Base-by-base conservation (phyloP, 371 early-diverging fungal species). In the Thermomucor indicae-seudaticae region DNA sequence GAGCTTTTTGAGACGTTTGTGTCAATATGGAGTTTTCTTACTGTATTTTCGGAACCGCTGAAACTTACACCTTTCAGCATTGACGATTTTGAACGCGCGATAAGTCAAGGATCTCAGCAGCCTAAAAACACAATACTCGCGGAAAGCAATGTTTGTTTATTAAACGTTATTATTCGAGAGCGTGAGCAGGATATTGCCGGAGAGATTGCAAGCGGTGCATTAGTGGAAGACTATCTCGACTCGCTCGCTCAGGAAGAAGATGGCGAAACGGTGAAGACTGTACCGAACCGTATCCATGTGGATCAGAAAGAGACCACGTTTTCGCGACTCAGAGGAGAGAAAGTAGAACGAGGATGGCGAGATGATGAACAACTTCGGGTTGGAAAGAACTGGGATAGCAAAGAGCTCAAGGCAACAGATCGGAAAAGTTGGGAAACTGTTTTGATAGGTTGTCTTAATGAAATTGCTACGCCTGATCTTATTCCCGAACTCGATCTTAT, bases 111-210 rank as follows among this genome's bases (percentile, higher is more conserved):
- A 6, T 38, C 57, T 10, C 51, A 56, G 16, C 60, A 63, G 34
- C 14, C 53, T 14, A 70, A 65, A 54, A 54, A 65, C 10, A 58
- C 61, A 0, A 49, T 72, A 4, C 27, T 68, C 14, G 57, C 63
- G 3, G 70, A 72, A 43, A 66, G 63, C 43, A 62, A 62, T 19
- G 51, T 59, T 0, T 46, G 61, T 47, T 24, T 77, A 29, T 39
- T 72, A 14, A 77, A 77, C 50, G 64, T 71, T 3, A 69, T 77
- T 11, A 71, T 77, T 16, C 55, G 38, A n/a, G 77, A 77, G 51
- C 68, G 77, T 11, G 64, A 63, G 6, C 59, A 70, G 19, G 68
- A 64, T 16, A 64, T 58, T 23, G 49, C 53, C 10, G 65, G 65
- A 27, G 69, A 67, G 27, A 47, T 66, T 8, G 57, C 58, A 19